These are phyloP conservation scores for Teunomyces barrocoloradensis DNA, from an alignment of 805 yeast species.

Conservation along the genomic window DNA sequence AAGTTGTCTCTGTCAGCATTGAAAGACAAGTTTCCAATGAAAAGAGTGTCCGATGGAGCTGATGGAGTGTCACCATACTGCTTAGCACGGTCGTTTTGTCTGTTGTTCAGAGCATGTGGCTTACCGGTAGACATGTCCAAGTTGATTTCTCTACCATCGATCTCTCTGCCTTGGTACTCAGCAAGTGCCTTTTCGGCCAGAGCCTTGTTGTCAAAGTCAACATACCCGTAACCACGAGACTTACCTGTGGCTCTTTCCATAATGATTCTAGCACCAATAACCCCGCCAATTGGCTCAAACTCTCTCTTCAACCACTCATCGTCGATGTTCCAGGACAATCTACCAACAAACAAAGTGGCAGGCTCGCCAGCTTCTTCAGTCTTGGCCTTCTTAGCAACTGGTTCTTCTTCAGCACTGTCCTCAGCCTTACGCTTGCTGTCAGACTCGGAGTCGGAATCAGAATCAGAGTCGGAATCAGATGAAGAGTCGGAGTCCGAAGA, in stretches of 20 bases:
- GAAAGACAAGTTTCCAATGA: conserved; percentile 95
- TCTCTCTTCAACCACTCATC: conserved; percentile 90
- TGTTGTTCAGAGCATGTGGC: conserved; percentile 58
- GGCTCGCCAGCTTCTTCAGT: conserved; percentile 51
- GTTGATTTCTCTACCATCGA: conserved; percentile 96
- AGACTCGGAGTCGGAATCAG: conserved; percentile 12
- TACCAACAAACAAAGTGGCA: conserved; percentile 92
- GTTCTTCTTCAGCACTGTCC: conserved; percentile 19
- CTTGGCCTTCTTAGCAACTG: conserved; percentile 54
- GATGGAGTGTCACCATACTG: conserved; percentile 88
- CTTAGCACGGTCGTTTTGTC: conserved; percentile 74
- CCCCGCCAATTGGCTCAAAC: conserved; percentile 82
- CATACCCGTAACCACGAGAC: conserved; percentile 97
- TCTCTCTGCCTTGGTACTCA: conserved; percentile 87
- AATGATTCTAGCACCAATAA: conserved; percentile 85
- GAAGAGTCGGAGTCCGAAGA: conserved; percentile 17
- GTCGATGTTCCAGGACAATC: conserved; percentile 96
- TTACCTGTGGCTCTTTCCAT: conserved; percentile 88
- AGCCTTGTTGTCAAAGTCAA: conserved; percentile 78
- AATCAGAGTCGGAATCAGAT: conserved; percentile 30
- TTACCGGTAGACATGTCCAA: conserved; percentile 87
- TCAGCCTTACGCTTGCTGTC: conserved; percentile 27
- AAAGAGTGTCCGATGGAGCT: conserved; percentile 91
- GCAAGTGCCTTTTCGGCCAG: conserved; percentile 83
- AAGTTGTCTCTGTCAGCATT: conserved; percentile 78